phyloP scores from a whole-genome alignment of 768 basidiomycete genomes.

The Leccinum fibrillosum region DNA sequence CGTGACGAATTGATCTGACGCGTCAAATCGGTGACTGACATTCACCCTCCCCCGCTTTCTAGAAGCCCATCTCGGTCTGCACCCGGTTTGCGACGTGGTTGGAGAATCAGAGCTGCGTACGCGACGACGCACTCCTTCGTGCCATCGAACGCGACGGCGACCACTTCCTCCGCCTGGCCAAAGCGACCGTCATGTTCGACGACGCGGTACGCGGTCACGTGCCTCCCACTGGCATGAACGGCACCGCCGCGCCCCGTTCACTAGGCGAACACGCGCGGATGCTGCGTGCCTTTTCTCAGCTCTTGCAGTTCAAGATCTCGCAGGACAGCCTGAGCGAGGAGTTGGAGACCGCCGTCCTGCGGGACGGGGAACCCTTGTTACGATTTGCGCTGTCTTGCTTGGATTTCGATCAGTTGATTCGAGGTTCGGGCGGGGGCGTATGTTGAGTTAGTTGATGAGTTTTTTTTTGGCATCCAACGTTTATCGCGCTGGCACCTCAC shows the following conservation, averaged over 20 bases:
- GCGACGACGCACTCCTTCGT: background rate
- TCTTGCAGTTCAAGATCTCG: constrained; percentile 8
- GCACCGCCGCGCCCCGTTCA: background rate
- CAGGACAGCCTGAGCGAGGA: constrained; percentile 12
- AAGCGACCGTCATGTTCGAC: constrained; percentile 18
- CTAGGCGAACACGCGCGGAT: constrained; percentile 9
- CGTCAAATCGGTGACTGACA: background rate
- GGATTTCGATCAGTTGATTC: constrained; percentile 17
- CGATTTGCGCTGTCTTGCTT: constrained; percentile 20
- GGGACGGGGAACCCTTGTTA: constrained; percentile 21
- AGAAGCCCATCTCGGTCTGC: constrained; percentile 13
- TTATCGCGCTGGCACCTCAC: background rate
- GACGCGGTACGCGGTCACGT: constrained; percentile 9
- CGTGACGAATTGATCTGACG: background rate
- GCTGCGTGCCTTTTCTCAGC: constrained; percentile 16
- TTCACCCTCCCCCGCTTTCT: background rate
- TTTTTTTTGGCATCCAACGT: constrained; percentile 2
- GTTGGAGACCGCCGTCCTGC: constrained; percentile 19
- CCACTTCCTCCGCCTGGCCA: constrained; percentile 17
- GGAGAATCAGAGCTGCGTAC: constrained; percentile 8
- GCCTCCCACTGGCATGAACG: background rate
- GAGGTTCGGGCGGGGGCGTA: constrained; percentile 1
- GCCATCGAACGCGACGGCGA: constrained; percentile 25
- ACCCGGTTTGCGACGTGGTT: constrained; percentile 18
- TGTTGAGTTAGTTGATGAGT: background rate